Evolutionary conservation across 805 yeast genomes (phyloP), one percentile per base, ranked within the genome.

Genomic region (Yarrowia hollandica): DNA sequence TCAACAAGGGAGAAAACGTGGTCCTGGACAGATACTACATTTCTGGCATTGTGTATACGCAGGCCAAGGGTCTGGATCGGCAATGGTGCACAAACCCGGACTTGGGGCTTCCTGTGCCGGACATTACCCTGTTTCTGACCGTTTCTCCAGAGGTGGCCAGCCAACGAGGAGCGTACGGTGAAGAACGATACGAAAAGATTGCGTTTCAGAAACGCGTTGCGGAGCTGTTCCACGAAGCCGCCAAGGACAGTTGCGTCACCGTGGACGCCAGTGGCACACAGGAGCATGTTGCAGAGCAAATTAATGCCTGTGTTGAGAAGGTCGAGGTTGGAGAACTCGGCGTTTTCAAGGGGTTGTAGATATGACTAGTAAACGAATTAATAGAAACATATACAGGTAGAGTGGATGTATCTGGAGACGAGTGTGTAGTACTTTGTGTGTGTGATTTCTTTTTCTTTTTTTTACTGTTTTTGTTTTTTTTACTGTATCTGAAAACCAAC

Each of bases 21-120:
- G 76, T 94, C 0, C 70, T 91, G 60, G 99, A 94, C 69, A 75
- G 99, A 63, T 94, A 92, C 67, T 86, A 88, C 4, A 92, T 88
- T 67, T 90, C 97, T 0, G 99, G 99, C 0, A 82, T 90, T 3
- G 96, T 97, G 5, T 94, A 92, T 68, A 85, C 96, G 1, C 77
- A 88, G 1, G 97, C 98, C 7, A 92, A 94, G 70, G 52, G 50
- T 9, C 30, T 60, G 23, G 82, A 82, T 63, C 69, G 79, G 30
- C 76, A 82, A 7, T 94, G 99, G 99, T 86, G 97, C 64, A 72
- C 79, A 16, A 73, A 75, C 26, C 94, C 96, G 0, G 99, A 94
- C 65, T 72, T 71, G 22, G 98, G 98, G 0, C 77, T 94, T 12
- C 90, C 96, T 1, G 80, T 75, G 64, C 98, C 99, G 0, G 99